Percentiles rank a stretch among this genome's conserved stretches.
Evolutionary conservation across 352 stramenopile genomes (phyloP).

Genomic region (Thalassiosira hispida): DNA sequence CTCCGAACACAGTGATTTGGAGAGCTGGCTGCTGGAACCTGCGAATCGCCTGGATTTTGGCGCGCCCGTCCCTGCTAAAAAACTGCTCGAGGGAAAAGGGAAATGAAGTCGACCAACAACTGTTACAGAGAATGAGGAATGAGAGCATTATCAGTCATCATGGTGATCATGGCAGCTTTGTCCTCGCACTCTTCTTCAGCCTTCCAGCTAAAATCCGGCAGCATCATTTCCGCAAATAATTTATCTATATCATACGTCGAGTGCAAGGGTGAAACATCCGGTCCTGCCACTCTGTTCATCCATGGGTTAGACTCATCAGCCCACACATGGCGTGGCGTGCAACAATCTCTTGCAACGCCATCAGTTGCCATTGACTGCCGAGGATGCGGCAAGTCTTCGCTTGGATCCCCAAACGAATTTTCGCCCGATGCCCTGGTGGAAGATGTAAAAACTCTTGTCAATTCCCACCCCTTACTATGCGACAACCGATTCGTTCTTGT

Average conservation of each 20-base stretch:
- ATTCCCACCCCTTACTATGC: conserved; percentile 6
- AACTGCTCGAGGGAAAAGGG: too few species aligned
- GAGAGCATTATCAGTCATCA: too few species aligned
- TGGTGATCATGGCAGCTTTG: too few species aligned
- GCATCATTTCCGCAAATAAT: conserved; percentile 10
- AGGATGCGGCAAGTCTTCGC: conserved; percentile 31
- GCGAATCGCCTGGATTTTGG: too few species aligned
- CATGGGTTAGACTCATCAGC: conserved; percentile 56
- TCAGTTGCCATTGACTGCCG: conserved; percentile 45
- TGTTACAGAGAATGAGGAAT: too few species aligned
- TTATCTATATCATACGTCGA: conserved; percentile 8
- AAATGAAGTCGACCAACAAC: too few species aligned
- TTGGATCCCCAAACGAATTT: conserved; percentile 39
- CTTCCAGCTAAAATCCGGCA: neutral
- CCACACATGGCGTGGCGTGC: conserved; percentile 45
- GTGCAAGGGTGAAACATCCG: neutral
- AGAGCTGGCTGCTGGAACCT: too few species aligned
- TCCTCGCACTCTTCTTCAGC: neutral
- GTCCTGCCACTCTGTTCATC: conserved; percentile 32
- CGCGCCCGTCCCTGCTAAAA: too few species aligned
- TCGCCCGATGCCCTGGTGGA: conserved; percentile 35
- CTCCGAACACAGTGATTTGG: too few species aligned
- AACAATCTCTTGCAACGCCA: conserved; percentile 9
- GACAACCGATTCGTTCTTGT: conserved; percentile 38
- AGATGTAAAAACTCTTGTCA: conserved; percentile 24